Conservation (phyloP, 225 moss, liverwort and hornwort species). For the Sphagnum contortum region DNA sequence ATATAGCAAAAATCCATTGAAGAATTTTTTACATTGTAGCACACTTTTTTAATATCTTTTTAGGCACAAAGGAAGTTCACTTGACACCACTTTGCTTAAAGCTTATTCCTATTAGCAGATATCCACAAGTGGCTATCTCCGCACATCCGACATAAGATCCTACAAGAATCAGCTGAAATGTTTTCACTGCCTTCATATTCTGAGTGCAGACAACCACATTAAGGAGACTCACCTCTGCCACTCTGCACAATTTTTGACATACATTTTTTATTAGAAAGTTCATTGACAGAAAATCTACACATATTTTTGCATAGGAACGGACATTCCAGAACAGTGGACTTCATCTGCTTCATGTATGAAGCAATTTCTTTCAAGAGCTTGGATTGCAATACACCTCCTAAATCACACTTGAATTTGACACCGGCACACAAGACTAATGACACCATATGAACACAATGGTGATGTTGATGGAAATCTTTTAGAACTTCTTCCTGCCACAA, state of each 20-base stretch:
- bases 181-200: constrained; percentile 84
- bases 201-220: constrained; percentile 82
- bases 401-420: too few species aligned
- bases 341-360: too few species aligned
- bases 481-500: constrained; percentile 74
- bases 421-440: background rate
- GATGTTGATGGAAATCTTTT: constrained; percentile 62
- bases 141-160: constrained; percentile 85
- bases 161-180: constrained; percentile 68
- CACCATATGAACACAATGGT: constrained; percentile 62
- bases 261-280: too few species aligned
- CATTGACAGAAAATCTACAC: too few species aligned
- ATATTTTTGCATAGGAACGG: too few species aligned
- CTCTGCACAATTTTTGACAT: constrained; percentile 23
- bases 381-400: too few species aligned
- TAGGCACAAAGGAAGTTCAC: constrained; percentile 19
- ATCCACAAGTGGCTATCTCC: constrained; percentile 81
- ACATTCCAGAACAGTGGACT: too few species aligned
- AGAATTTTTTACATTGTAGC: too few species aligned
- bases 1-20: too few species aligned
- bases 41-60: too few species aligned
- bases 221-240: constrained; percentile 78
- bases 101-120: constrained; percentile 68
- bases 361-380: too few species aligned
- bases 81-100: constrained; percentile 93